Conservation (phyloP, 2,329 filamentous ascomycete species). For the Orbilia ellipsospora region DNA sequence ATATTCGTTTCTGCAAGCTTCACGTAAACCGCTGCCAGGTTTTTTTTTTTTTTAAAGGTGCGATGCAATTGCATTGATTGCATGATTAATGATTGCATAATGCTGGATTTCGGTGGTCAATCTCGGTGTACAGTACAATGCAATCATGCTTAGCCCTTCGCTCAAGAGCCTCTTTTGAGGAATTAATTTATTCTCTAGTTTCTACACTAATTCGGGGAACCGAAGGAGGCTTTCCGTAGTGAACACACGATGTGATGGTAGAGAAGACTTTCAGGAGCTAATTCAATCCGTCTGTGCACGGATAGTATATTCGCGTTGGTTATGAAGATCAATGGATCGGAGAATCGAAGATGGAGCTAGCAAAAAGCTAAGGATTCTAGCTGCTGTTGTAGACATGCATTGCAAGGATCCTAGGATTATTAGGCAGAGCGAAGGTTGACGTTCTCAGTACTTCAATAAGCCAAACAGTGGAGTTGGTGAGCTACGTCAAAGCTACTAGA, state of each 20-base stretch:
- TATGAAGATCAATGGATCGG: constrained; percentile 43
- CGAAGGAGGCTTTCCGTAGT: constrained; percentile 28
- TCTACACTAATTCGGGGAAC: constrained; percentile 42
- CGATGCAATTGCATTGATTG: constrained; percentile 7
- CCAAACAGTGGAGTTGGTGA: background rate
- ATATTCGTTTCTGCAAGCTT: constrained; percentile 28
- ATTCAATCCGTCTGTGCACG: constrained; percentile 37
- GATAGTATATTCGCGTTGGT: constrained; percentile 5
- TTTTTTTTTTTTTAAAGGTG: background rate
- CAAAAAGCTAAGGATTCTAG: too few relatives aligned
- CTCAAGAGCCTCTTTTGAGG: background rate
- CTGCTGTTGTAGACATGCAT: background rate
- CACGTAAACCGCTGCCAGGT: constrained; percentile 10
- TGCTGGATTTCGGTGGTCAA: too few relatives aligned
- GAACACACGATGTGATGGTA: constrained; percentile 4
- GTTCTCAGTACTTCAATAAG: too few relatives aligned
- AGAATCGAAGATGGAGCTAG: constrained; percentile 31
- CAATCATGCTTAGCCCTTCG: background rate
- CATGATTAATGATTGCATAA: too few relatives aligned
- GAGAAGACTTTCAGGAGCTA: background rate
- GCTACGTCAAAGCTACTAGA: constrained; percentile 17
- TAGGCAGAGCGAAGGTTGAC: constrained; percentile 1
- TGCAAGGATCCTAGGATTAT: constrained; percentile 2
- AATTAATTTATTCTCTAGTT: constrained; percentile 17
- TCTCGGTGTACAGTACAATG: background rate